phyloP scores from a whole-genome alignment of 164 flowering plant genomes.

The Nymphaea thermarum region DNA sequence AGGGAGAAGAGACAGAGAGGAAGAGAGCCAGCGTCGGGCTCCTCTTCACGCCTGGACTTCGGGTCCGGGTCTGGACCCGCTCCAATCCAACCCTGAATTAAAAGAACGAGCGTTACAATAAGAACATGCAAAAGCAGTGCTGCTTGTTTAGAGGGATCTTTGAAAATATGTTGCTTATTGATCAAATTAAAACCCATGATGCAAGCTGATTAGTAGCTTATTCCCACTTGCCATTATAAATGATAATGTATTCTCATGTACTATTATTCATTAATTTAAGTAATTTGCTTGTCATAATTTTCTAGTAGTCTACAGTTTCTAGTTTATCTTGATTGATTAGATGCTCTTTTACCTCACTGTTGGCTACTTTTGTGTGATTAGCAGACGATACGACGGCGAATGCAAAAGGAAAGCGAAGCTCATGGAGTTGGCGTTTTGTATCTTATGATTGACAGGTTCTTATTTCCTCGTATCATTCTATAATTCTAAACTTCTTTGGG shows the following conservation, averaged over 20 bases:
- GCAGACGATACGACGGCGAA: constrained; percentile 45
- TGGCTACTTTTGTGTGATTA: no score
- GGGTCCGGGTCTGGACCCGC: no score
- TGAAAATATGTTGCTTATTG: no score
- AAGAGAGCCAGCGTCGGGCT: no score
- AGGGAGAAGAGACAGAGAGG: no score
- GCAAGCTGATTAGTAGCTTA: neutral
- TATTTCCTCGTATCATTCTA: neutral
- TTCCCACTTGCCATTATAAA: neutral
- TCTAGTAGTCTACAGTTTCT: neutral
- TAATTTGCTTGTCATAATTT: neutral
- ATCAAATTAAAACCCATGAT: no score
- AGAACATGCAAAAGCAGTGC: no score
- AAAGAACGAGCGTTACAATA: no score
- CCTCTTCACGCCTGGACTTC: no score
- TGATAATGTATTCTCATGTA: neutral
- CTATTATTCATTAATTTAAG: neutral
- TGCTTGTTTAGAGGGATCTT: no score
- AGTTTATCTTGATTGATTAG: neutral
- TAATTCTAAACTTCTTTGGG: neutral
- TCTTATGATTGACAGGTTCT: constrained; percentile 77
- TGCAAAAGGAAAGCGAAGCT: constrained; percentile 38
- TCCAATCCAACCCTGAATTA: no score
- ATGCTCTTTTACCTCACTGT: neutral
- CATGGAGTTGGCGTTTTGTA: constrained; percentile 29